phyloP scores from a whole-genome alignment of 306 rosid species.

The Echinosophora koreensis region DNA sequence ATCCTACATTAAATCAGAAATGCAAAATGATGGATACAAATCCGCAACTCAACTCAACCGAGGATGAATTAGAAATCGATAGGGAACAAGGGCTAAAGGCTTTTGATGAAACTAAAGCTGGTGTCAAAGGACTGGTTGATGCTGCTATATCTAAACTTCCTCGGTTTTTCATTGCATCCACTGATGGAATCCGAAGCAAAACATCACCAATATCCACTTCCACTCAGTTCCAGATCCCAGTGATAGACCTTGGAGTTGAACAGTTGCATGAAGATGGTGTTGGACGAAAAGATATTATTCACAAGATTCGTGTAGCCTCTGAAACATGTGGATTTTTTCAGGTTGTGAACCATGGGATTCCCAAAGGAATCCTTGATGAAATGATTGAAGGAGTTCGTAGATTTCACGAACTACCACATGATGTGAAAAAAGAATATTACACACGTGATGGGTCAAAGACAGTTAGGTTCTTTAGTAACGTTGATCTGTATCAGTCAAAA shows the following conservation, averaged over 20 bases:
- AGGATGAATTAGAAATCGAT: too few relatives aligned
- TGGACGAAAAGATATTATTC: neutral
- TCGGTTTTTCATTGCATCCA: neutral
- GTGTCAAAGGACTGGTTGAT: constrained; percentile 40
- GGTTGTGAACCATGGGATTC: constrained; percentile 40
- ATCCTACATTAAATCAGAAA: too few relatives aligned
- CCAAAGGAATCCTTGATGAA: constrained; percentile 16
- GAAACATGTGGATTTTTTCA: constrained; percentile 38
- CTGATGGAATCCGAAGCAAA: neutral
- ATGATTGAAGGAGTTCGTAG: constrained; percentile 33
- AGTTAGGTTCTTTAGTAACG: neutral
- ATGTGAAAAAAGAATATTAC: constrained; percentile 8
- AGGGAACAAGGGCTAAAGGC: too few relatives aligned
- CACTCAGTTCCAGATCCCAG: constrained; percentile 8
- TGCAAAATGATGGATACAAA: too few relatives aligned
- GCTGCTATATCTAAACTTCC: constrained; percentile 14
- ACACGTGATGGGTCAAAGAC: neutral
- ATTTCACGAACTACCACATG: constrained; percentile 23
- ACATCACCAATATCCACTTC: neutral
- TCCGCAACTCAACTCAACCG: too few relatives aligned
- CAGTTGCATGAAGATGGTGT: neutral
- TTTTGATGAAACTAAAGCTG: constrained; percentile 38
- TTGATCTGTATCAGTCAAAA: constrained; percentile 16
- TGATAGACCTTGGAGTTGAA: constrained; percentile 22
- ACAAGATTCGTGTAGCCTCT: constrained; percentile 8